A percentile compares a stretch with the other conserved stretches of the same genome.
Conservation (phyloP, 2,329 filamentous ascomycete genomes). For the Scedosporium minutisporum region DNA sequence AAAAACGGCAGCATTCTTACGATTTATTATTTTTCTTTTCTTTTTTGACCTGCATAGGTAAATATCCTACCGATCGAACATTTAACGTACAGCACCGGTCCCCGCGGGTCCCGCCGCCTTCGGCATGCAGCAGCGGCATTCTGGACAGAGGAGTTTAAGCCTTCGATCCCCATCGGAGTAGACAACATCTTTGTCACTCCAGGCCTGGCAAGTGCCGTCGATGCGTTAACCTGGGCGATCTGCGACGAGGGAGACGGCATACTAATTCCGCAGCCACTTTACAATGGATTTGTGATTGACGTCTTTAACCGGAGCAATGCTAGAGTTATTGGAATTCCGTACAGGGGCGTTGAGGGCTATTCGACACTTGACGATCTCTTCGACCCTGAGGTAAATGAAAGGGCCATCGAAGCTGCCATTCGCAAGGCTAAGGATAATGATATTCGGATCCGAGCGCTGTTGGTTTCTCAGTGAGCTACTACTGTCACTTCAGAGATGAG, state of each 20-base stretch:
- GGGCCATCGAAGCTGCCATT: slow-evolving; percentile 11
- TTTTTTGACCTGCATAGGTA: neutral
- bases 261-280: slow-evolving; percentile 19
- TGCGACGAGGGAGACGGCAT: slow-evolving; percentile 20
- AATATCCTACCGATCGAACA: slow-evolving; percentile 12
- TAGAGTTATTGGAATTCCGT: slow-evolving; percentile 11
- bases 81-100: slow-evolving; percentile 19
- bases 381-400: slow-evolving; percentile 9
- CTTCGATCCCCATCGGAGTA: slow-evolving; percentile 10
- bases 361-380: slow-evolving; percentile 14
- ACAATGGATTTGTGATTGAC: slow-evolving; percentile 17
- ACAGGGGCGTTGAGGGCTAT: slow-evolving; percentile 11
- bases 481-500: neutral
- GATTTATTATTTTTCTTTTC: neutral
- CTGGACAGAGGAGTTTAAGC: slow-evolving; percentile 13
- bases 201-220: slow-evolving; percentile 16
- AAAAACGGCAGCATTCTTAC: neutral
- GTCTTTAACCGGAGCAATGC: slow-evolving; percentile 11
- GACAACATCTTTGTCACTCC: slow-evolving; percentile 17
- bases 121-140: slow-evolving; percentile 14
- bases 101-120: slow-evolving; percentile 17
- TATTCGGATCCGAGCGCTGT: slow-evolving; percentile 7
- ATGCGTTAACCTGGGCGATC: slow-evolving; percentile 16
- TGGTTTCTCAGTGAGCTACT: slow-evolving; percentile 10
- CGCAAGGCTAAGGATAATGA: slow-evolving; percentile 8